Evolutionary conservation across 345 rosid genomes (phyloP).

Genomic region (Salix purpurea): DNA sequence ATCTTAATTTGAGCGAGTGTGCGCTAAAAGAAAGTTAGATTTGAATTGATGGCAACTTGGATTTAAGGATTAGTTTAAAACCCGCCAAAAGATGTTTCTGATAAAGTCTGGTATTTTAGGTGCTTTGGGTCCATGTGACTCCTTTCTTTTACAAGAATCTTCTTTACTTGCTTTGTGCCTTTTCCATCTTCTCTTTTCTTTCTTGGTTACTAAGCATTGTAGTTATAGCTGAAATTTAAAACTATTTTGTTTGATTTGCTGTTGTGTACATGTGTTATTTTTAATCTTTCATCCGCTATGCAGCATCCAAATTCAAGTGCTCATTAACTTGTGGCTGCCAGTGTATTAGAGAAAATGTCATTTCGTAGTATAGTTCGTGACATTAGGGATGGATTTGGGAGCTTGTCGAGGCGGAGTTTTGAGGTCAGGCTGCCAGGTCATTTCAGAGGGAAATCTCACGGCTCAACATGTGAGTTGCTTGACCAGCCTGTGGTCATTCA

Average conservation of each 20-base stretch:
- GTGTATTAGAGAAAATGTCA: neutral
- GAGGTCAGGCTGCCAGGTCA: slow-evolving; percentile 5
- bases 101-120: slow-evolving; percentile 33
- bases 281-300: neutral
- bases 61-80: slow-evolving; percentile 18
- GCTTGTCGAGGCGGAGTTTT: slow-evolving; percentile 12
- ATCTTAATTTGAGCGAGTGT: slow-evolving; percentile 8
- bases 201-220: slow-evolving; percentile 41
- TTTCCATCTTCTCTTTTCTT: slow-evolving; percentile 28
- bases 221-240: slow-evolving; percentile 15
- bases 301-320: neutral
- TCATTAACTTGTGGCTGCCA: neutral
- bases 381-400: slow-evolving; percentile 1
- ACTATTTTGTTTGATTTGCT: slow-evolving; percentile 18
- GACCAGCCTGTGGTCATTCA: slow-evolving; percentile 5
- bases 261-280: slow-evolving; percentile 7
- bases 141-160: slow-evolving; percentile 52
- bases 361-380: slow-evolving; percentile 7
- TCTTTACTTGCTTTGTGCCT: slow-evolving; percentile 45
- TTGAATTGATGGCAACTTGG: slow-evolving; percentile 20
- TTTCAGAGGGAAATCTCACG: slow-evolving; percentile 5
- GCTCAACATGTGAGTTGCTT: neutral
- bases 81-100: slow-evolving; percentile 31
- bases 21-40: neutral
- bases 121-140: slow-evolving; percentile 65